phyloP scores from a whole-genome alignment of 768 basidiomycete species.

The Lenzites betulinus region DNA sequence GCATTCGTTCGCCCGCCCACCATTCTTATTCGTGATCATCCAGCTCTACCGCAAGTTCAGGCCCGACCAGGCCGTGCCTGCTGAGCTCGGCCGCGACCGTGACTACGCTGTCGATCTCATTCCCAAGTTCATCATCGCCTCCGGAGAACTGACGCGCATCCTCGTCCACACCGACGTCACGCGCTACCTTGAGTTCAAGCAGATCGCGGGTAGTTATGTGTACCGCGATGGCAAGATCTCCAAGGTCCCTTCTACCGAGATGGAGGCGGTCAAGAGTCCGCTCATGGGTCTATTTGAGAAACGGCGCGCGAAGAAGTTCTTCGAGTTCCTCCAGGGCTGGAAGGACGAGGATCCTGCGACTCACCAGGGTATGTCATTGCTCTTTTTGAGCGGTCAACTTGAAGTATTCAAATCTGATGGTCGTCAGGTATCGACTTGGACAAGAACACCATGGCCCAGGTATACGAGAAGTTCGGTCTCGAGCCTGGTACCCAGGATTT shows the following conservation, averaged over 20 bases:
- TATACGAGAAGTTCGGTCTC: conserved; percentile 96
- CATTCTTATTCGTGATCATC: not conserved
- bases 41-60: conserved; percentile 98
- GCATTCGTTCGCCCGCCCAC: not conserved
- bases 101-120: conserved; percentile 98
- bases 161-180: conserved; percentile 99
- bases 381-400: not conserved
- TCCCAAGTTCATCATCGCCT: conserved; percentile 99
- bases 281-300: conserved; percentile 99
- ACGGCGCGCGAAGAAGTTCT: conserved; percentile 97
- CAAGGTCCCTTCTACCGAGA: conserved; percentile 96
- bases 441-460: conserved; percentile 86
- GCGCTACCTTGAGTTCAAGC: conserved; percentile 99
- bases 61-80: conserved; percentile 68
- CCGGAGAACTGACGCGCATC: conserved; percentile 96
- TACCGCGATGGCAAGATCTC: conserved; percentile 96
- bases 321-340: conserved; percentile 95
- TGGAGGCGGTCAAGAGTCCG: conserved; percentile 93
- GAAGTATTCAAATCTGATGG: not conserved
- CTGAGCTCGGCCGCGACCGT: conserved; percentile 91
- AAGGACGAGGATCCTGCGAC: conserved; percentile 94
- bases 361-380: conserved; percentile 73
- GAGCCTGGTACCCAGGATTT: conserved; percentile 99
- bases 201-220: conserved; percentile 97
- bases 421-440: conserved; percentile 81